Conservation (phyloP, 768 basidiomycete species). For the Ramaria rubella region DNA sequence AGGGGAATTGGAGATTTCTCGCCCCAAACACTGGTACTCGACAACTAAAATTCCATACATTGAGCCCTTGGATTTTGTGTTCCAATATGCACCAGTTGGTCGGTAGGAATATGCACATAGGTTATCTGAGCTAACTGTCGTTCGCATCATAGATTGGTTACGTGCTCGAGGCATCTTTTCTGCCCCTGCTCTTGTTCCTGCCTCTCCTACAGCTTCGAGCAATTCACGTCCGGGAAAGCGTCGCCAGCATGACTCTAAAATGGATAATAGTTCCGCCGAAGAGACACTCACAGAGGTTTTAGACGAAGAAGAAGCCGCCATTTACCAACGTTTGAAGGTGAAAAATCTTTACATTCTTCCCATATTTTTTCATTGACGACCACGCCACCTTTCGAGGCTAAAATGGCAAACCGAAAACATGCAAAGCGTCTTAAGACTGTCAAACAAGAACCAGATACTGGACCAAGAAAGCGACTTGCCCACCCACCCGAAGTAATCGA, state of each 20-base stretch:
- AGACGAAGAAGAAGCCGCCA: neutral
- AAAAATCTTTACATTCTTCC: neutral
- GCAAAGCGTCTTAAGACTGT: slow-evolving; percentile 2
- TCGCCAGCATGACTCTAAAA: neutral
- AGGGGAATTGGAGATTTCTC: neutral
- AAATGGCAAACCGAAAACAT: neutral
- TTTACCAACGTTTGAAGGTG: neutral
- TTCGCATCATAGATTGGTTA: neutral
- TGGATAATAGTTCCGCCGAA: neutral
- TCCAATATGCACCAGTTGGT: slow-evolving; percentile 3
- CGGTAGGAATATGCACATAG: neutral
- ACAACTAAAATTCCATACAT: neutral
- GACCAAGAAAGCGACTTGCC: neutral
- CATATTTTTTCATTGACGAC: neutral
- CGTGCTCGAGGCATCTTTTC: neutral
- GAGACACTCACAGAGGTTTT: neutral
- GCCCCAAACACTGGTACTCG: slow-evolving; percentile 5
- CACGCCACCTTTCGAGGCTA: neutral
- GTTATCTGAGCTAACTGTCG: neutral
- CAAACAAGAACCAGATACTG: neutral
- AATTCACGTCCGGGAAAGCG: neutral
- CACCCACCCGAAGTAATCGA: neutral
- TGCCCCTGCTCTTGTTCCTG: neutral
- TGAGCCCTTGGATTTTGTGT: neutral
- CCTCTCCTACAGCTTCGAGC: neutral